Base-by-base conservation (phyloP, 139 green algal species). In the Tetradesmus obliquus region DNA sequence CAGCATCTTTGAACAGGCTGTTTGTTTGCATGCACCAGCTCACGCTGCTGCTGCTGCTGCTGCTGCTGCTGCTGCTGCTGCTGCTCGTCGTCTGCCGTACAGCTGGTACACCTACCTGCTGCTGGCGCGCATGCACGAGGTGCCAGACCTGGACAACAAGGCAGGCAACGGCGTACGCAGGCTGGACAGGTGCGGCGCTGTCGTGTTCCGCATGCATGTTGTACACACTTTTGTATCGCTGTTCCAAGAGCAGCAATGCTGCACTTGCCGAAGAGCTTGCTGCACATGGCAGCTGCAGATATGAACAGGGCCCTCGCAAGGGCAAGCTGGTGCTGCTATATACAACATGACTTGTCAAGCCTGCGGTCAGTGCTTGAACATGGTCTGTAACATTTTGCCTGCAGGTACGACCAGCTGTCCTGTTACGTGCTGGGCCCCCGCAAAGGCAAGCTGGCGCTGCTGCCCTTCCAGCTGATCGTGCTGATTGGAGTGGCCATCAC, bases 41-140 rank as follows among this genome's bases (percentile, higher is more conserved):
- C 1, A 9, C 74, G 3, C 74, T 2, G 74, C n/a, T 3, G 6
- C 6, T 55, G 19, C 22, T 55, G 69, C 69, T 79, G 69, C 69
- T 62, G 13, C 66, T 74, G 66, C 66, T 74, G 66, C 66, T 74
- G 10, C 1, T 74, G 66, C 55, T 86, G 54, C 82, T 60, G 45
- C 20, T 84, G 79, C 60, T 19, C 12, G 71, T 3, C 55, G 4
- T 55, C 6, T 88, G n/a, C 83, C n/a, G 4, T 79, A n/a, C 82
- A 89, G 76, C 22, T 74, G 89, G 76, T 81, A 88, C 45, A 95
- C 90, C 32, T 96, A 93, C 88, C 84, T 82, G 69, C 86, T 94
- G 45, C 90, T 92, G 22, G 88, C 80, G 15, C 88, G 87, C 20
- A 92, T 92, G 89, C 88, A 91, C 66, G 84, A 90, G n/a, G 51